Base-by-base conservation (phyloP, 2,329 filamentous ascomycete species). In the Talaromyces sp. region DNA sequence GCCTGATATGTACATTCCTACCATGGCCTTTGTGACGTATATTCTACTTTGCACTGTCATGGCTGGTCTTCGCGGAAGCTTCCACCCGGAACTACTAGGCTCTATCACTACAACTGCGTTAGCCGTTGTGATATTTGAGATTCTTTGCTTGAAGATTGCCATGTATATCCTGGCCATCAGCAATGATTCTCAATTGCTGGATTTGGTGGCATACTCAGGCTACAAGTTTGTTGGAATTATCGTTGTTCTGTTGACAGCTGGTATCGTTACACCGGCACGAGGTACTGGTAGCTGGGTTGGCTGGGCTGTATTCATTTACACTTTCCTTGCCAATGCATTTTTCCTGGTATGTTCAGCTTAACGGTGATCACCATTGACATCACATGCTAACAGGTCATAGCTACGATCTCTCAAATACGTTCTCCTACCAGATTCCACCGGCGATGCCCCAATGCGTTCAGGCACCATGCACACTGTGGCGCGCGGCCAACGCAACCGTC, bases 221-320 rank as follows among this genome's bases (percentile, higher is more conserved):
- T 99, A 99, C 81, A 99, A 99, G 77, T 99, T 99, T 72, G 93
- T 99, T 31, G 95, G 93, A 35, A 92, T 97, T 69, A 99, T 99
- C 65, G 84, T 91, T 57, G 97, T 93, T 0, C 86, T 98, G 66
- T 84, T 90, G 12, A 79, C 93, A 18, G 88, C 91, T 16, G 91
- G 96, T 76, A 83, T 92, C 16, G 78, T 91, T 67, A 96, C 89
- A 62, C 86, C 87, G 12, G 89, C 92, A 50, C 86, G 88, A 70
- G 90, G 93, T 23, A 95, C 92, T 2, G 89, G 93, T 57, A 90
- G 92, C 61, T 96, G 90, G 91, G 81, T 92, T 59, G 91, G 92
- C 69, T 98, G 93, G 93, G 79, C 84, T 8, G 84, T 96, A 62
- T 99, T 99, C 74, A 76, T 88, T 37, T 99, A 99, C 77, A 95